A percentile compares a stretch with the other conserved stretches of the same genome.
phyloP scores from a whole-genome alignment of 306 rosid genomes.

The Rubus parviflorus region DNA sequence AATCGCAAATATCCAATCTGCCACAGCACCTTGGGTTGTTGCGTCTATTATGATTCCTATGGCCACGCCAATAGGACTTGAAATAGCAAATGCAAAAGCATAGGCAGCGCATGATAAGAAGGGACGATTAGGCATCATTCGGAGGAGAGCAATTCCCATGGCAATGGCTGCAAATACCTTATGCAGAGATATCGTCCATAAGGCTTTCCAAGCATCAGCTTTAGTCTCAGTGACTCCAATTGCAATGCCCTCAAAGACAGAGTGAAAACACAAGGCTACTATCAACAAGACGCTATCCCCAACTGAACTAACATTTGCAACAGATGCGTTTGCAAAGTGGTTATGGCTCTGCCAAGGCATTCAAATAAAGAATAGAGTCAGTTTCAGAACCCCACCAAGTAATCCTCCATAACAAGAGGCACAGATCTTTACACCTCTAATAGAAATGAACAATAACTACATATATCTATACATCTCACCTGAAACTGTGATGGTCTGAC shows the following conservation, averaged over 20 bases:
- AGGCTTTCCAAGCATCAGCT: slow-evolving; percentile 83
- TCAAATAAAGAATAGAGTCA: background rate
- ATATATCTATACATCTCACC: background rate
- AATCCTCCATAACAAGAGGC: background rate
- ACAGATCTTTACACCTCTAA: background rate
- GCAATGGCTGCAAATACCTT: slow-evolving; percentile 83
- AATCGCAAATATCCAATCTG: slow-evolving; percentile 79
- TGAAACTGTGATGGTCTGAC: background rate
- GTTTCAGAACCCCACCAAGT: background rate
- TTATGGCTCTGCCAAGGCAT: slow-evolving; percentile 38
- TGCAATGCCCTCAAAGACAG: slow-evolving; percentile 86
- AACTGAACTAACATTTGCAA: slow-evolving; percentile 46
- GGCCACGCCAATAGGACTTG: slow-evolving; percentile 76
- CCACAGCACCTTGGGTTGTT: slow-evolving; percentile 58
- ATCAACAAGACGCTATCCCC: slow-evolving; percentile 74
- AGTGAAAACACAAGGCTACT: slow-evolving; percentile 76
- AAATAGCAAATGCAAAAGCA: slow-evolving; percentile 76
- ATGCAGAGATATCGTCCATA: slow-evolving; percentile 87
- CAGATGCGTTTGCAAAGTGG: slow-evolving; percentile 29
- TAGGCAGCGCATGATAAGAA: slow-evolving; percentile 53
- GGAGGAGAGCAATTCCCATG: slow-evolving; percentile 86
- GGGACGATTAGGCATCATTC: slow-evolving; percentile 70
- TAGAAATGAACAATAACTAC: background rate
- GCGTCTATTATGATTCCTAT: slow-evolving; percentile 72
- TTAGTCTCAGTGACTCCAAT: slow-evolving; percentile 69